Evolutionary conservation across 225 moss, liverwort and hornwort species (phyloP).

Genomic region (Anthoceros angustus): DNA sequence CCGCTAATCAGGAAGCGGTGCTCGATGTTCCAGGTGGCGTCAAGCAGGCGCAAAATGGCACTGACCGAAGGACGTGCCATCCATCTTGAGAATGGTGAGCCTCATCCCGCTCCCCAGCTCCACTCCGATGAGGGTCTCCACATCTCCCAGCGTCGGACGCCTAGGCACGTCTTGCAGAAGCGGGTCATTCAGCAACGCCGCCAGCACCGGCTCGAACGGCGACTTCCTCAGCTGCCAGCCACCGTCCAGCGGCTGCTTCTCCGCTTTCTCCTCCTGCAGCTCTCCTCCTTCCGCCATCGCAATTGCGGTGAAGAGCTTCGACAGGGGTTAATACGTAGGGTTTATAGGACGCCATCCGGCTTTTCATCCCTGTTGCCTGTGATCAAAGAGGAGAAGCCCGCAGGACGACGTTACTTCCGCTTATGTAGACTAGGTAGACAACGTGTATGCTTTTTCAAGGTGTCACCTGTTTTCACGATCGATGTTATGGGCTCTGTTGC

Average conservation of each 20-base stretch:
- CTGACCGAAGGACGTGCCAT: slow-evolving; percentile 60
- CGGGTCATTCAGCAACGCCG: slow-evolving; percentile 64
- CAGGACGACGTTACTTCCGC: too few relatives aligned
- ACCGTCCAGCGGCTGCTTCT: slow-evolving; percentile 8
- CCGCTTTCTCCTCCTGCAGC: too few relatives aligned
- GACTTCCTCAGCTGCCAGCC: slow-evolving; percentile 51
- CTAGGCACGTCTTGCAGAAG: slow-evolving; percentile 61
- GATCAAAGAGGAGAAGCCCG: too few relatives aligned
- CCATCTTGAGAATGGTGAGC: slow-evolving; percentile 64
- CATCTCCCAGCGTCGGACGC: slow-evolving; percentile 48
- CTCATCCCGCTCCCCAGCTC: slow-evolving; percentile 91
- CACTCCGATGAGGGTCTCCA: slow-evolving; percentile 75
- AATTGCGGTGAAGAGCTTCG: too few relatives aligned
- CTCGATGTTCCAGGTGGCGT: background rate
- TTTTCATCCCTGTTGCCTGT: too few relatives aligned
- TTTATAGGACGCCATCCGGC: too few relatives aligned
- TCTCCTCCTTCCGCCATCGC: too few relatives aligned
- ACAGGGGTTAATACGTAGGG: too few relatives aligned
- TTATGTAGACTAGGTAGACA: too few relatives aligned
- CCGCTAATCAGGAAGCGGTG: background rate
- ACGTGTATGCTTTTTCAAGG: too few relatives aligned
- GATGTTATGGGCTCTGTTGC: too few relatives aligned
- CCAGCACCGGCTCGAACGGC: slow-evolving; percentile 60
- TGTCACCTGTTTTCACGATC: too few relatives aligned
- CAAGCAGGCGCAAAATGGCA: background rate